Evolutionary conservation across 176 grass and related monocot species (phyloP).

Genomic region (Oryza longistaminata): DNA sequence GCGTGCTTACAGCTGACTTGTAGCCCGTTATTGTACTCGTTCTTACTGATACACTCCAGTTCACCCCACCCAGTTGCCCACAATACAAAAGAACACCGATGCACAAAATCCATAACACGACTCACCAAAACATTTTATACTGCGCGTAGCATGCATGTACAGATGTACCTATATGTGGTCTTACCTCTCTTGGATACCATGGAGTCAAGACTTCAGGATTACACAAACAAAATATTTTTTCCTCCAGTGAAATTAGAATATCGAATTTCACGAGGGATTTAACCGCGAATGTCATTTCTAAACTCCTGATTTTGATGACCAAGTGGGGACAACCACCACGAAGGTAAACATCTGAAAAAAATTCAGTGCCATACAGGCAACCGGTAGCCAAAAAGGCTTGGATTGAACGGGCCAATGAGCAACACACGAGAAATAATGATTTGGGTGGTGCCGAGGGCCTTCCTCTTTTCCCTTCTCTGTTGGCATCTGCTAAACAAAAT

Average conservation of each 20-base stretch:
- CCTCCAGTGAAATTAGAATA: background rate
- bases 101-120: background rate
- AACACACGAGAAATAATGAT: background rate
- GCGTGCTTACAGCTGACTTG: too few species aligned
- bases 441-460: slow-evolving; percentile 22
- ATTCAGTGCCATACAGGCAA: background rate
- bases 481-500: slow-evolving; percentile 57
- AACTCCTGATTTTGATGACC: background rate
- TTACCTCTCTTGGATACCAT: background rate
- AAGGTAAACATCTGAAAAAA: background rate
- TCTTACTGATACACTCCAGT: too few species aligned
- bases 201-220: background rate
- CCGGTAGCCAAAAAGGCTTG: background rate
- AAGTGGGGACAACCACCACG: background rate
- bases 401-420: slow-evolving; percentile 22
- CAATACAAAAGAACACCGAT: too few species aligned
- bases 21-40: too few species aligned
- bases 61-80: too few species aligned
- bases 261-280: background rate
- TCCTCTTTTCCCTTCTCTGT: slow-evolving; percentile 36
- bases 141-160: background rate
- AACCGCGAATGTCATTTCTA: background rate
- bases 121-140: background rate
- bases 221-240: background rate
- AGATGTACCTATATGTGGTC: background rate